Conservation (phyloP, 1,139 yeast species). For the Pneumocystis murina region DNA sequence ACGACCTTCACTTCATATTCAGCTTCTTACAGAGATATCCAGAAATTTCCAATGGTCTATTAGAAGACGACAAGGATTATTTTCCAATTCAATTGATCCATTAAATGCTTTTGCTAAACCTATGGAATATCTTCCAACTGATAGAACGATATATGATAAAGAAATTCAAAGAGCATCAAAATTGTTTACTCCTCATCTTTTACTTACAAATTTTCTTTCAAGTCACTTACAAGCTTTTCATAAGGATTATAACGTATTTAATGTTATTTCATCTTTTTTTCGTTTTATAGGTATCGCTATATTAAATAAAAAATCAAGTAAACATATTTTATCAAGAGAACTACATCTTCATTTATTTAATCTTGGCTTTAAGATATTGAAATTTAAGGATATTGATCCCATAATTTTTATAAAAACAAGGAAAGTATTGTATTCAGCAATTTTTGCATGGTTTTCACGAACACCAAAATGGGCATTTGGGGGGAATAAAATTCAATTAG, state of each 20-base stretch:
- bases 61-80: slow-evolving; percentile 47
- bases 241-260: neutral
- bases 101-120: slow-evolving; percentile 47
- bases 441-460: slow-evolving; percentile 63
- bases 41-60: slow-evolving; percentile 56
- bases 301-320: slow-evolving; percentile 25
- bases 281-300: slow-evolving; percentile 4
- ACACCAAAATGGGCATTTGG: slow-evolving; percentile 68
- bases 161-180: slow-evolving; percentile 30
- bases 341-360: slow-evolving; percentile 59
- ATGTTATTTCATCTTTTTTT: slow-evolving; percentile 2
- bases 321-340: slow-evolving; percentile 68
- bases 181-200: slow-evolving; percentile 58
- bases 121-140: slow-evolving; percentile 87
- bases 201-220: slow-evolving; percentile 50
- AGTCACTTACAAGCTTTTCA: slow-evolving; percentile 62
- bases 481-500: slow-evolving; percentile 55
- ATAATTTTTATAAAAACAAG: neutral
- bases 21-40: slow-evolving; percentile 56
- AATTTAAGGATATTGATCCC: slow-evolving; percentile 10
- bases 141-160: slow-evolving; percentile 35
- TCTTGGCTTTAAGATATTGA: slow-evolving; percentile 40
- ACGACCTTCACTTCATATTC: slow-evolving; percentile 40
- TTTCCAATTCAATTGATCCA: slow-evolving; percentile 41
- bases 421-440: slow-evolving; percentile 29